phyloP scores from a whole-genome alignment of 106 monocot species.

The Agapanthus africanus region DNA sequence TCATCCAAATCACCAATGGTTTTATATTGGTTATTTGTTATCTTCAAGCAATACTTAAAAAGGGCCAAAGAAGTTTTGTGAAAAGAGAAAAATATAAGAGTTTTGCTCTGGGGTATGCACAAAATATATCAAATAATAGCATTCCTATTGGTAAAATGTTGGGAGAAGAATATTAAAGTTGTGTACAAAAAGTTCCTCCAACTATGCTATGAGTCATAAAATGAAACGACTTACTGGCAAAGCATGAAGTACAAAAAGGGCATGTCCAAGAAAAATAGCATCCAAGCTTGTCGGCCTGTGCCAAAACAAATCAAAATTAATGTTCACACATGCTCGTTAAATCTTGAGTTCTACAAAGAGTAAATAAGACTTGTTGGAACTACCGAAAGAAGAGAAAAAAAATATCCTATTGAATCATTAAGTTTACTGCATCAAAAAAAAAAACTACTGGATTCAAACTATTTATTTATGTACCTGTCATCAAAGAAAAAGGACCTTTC shows the following conservation, averaged over 20 bases:
- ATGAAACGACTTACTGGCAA: constrained; percentile 50
- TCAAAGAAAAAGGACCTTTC: constrained; percentile 75
- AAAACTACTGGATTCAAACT: too few relatives aligned
- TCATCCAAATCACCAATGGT: too few relatives aligned
- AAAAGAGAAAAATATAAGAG: not conserved
- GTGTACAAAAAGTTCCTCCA: not conserved
- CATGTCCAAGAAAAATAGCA: constrained; percentile 90
- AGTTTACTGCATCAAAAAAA: not conserved
- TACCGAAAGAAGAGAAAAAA: too few relatives aligned
- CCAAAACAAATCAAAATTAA: constrained; percentile 13
- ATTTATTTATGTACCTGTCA: constrained; percentile 33
- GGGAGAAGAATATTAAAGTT: not conserved
- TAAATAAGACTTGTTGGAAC: not conserved
- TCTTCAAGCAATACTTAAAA: not conserved
- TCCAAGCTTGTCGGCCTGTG: constrained; percentile 90
- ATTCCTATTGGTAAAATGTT: not conserved
- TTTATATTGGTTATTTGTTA: too few relatives aligned
- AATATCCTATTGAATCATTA: too few relatives aligned
- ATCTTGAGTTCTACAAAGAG: not conserved
- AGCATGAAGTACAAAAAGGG: constrained; percentile 74
- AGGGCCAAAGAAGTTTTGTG: not conserved
- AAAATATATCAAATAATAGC: not conserved
- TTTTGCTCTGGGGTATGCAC: not conserved
- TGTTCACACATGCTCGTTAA: not conserved
- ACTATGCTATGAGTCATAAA: not conserved